A percentile compares a stretch with the other conserved stretches of the same genome.
phyloP scores from a whole-genome alignment of 345 rosid species.

The Brassica napus region DNA sequence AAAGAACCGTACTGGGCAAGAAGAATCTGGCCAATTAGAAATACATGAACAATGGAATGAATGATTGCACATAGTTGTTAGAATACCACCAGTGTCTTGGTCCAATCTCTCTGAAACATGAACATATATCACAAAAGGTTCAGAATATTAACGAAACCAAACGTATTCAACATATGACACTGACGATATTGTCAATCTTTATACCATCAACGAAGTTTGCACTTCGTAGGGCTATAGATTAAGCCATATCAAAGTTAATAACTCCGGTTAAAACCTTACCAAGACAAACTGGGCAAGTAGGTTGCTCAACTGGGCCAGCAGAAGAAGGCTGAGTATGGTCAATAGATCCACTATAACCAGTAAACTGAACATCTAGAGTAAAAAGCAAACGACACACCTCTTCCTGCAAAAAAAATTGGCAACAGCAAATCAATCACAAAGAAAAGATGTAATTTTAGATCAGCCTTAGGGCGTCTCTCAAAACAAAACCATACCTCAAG shows the following conservation, averaged over 20 bases:
- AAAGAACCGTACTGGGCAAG: constrained; percentile 77
- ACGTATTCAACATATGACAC: not conserved
- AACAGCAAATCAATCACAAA: constrained; percentile 14
- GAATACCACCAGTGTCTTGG: constrained; percentile 89
- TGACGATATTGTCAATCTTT: not conserved
- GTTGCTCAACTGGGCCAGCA: constrained; percentile 70
- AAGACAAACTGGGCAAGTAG: constrained; percentile 96
- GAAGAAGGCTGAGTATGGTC: constrained; percentile 65
- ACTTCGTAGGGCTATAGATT: not conserved
- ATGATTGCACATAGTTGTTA: constrained; percentile 96
- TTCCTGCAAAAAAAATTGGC: constrained; percentile 46
- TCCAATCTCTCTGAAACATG: constrained; percentile 76
- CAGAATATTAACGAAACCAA: not conserved
- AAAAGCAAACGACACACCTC: constrained; percentile 74
- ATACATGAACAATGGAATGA: constrained; percentile 95
- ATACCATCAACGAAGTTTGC: not conserved
- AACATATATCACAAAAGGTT: constrained; percentile 15
- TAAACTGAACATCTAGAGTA: constrained; percentile 85
- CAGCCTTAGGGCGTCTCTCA: not conserved
- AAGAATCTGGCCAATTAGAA: constrained; percentile 97
- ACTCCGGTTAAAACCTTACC: constrained; percentile 59
- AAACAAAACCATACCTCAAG: constrained; percentile 64
- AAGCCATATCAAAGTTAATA: not conserved
- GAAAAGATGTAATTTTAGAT: not conserved
- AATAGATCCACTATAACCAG: constrained; percentile 80